Base-by-base conservation (phyloP, 169 alveolate species). In the Eimeria zaria region DNA sequence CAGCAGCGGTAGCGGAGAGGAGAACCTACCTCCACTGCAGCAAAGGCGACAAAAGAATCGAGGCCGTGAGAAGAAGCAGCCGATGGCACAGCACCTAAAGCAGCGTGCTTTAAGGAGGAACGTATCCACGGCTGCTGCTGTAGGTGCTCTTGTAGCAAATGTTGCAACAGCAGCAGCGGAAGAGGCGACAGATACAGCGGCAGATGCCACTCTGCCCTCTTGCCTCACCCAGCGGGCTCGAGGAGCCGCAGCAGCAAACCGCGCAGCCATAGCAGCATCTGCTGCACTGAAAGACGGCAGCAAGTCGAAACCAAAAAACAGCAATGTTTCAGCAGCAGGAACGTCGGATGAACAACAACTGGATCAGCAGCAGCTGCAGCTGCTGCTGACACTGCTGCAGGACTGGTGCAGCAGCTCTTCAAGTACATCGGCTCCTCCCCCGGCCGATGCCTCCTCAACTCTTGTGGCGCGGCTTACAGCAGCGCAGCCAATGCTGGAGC, bases 291-390 rank as follows among this genome's bases (percentile, higher is more conserved):
- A 53, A 36, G 18, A 76, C 53, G 18, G 51, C 93, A 53, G 64
- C 67, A 60, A 39, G 30, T 14, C 78, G 20, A 87, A 48, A 64
- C 39, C 73, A 83, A 62, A 44, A 4, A 27, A 64, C 83, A 87
- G 83, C 44, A 87, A 16, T 18, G 27, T 58, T 2, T 39, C 60
- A 41, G 67, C 62, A 87, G 58, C 83, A 27, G 51, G 22, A 27
- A 48, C 33, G 33, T n/a, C 64, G 14, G 93, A 60, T 44, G 78
- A 41, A 41, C 48, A 87, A 6, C 83, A 87, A 67, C 81, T 58
- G 46, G 46, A 87, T 16, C 67, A 87, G 81, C 93, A 87, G 83
- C 93, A 87, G 39, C 14, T 87, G 93, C 93, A 87, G 44, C 93
- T 58, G 81, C 62, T 87, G 93, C 67, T 87, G 44, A n/a, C 44